Evolutionary conservation across 441 rosid species (phyloP).

Genomic region (Erysimum cheiri): DNA sequence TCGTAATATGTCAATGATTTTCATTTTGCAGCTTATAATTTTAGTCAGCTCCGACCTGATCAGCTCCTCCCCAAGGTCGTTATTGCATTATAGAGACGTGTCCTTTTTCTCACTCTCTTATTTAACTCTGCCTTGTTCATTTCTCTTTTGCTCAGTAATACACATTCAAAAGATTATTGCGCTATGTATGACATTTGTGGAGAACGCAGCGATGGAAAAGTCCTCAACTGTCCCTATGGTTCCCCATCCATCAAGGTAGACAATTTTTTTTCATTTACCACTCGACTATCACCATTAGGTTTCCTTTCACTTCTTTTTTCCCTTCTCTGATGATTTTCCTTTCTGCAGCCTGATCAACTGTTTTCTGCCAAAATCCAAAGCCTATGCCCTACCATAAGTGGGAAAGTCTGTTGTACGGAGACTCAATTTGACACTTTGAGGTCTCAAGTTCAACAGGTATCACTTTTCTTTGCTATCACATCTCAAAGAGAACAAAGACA

Average conservation of each 20-base stretch:
- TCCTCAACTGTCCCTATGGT: slow-evolving; percentile 69
- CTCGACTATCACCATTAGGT: not conserved
- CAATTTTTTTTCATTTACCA: too few relatives aligned
- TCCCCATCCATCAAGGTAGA: slow-evolving; percentile 64
- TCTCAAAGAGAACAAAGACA: slow-evolving; percentile 17
- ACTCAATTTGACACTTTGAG: slow-evolving; percentile 73
- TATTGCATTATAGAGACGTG: not conserved
- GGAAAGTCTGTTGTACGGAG: slow-evolving; percentile 77
- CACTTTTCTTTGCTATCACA: slow-evolving; percentile 21
- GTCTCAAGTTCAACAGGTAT: slow-evolving; percentile 79
- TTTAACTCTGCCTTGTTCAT: not conserved
- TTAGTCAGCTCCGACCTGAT: slow-evolving; percentile 45
- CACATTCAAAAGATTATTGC: slow-evolving; percentile 67
- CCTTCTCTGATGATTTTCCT: slow-evolving; percentile 9
- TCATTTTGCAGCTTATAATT: slow-evolving; percentile 49
- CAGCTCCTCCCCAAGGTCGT: slow-evolving; percentile 47
- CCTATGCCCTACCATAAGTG: slow-evolving; percentile 73
- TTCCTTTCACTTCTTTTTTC: not conserved
- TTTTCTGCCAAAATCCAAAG: slow-evolving; percentile 83
- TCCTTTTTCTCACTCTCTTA: slow-evolving; percentile 12
- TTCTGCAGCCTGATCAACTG: slow-evolving; percentile 67
- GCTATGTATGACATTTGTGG: slow-evolving; percentile 85
- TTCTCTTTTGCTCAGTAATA: slow-evolving; percentile 38
- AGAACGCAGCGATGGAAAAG: slow-evolving; percentile 72
- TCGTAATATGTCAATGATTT: slow-evolving; percentile 12